Percentiles rank a stretch among this genome's conserved stretches.
These are phyloP conservation scores for Phylloporus arenicola DNA, from an alignment of 768 basidiomycete species.

Conservation along the genomic window DNA sequence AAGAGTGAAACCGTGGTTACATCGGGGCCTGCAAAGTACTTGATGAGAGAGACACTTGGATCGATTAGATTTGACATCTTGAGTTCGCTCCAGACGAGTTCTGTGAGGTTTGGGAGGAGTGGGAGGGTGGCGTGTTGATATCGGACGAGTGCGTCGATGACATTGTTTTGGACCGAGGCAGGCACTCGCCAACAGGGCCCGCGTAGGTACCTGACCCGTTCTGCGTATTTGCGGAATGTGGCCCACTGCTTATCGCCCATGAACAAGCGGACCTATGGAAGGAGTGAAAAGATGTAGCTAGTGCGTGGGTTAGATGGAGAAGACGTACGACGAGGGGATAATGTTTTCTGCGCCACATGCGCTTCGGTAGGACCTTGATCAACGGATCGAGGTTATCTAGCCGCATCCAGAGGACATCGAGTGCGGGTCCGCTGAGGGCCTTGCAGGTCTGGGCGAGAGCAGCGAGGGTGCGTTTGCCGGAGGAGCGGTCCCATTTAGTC, in stretches of 20 bases:
- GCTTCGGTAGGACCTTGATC: not conserved
- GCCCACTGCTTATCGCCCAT: not conserved
- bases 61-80: not conserved
- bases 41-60: not conserved
- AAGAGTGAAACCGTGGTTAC: conserved; percentile 18
- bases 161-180: not conserved
- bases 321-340: not conserved
- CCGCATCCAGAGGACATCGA: too few species aligned
- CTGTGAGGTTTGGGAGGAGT: not conserved
- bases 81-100: not conserved
- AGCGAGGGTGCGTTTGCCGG: conserved; percentile 10
- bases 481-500: conserved; percentile 5
- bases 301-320: not conserved
- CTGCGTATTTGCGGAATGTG: not conserved
- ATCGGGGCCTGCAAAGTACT: conserved; percentile 9
- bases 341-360: not conserved
- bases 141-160: not conserved
- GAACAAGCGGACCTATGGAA: not conserved
- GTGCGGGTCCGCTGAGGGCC: too few species aligned
- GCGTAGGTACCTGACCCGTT: too few species aligned
- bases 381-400: too few species aligned
- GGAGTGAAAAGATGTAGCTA: not conserved
- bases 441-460: too few species aligned
- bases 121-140: not conserved
- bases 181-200: not conserved